Base-by-base conservation (phyloP, 208 protist genomes). In the Blechomonas ayalai region DNA sequence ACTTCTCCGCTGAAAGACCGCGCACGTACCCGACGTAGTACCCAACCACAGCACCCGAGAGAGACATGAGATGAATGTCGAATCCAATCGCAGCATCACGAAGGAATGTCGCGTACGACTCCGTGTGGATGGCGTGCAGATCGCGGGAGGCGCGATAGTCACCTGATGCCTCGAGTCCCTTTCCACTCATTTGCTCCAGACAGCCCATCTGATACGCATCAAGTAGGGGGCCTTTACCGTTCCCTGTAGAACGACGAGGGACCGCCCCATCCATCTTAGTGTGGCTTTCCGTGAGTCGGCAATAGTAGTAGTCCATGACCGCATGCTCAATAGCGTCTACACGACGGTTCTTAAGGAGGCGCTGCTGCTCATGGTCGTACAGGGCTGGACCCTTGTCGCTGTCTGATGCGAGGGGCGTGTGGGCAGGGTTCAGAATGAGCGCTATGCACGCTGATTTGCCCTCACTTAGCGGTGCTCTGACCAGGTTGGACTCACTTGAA, bases 1-100 rank as follows among this genome's bases (percentile, higher is more conserved):
- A 86, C 42, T 47, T 57, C 48, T 81, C 63, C 36, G 59, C 41
- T 4, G 57, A 45, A 4, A 46, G 34, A 2, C 78, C 75, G 32
- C 67, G 64, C 35, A 87, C 47, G 47, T 79, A 56, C 16, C 56
- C 72, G 1, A 90, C 31, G 57, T 87, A 86, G 62, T 83, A 90
- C 8, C 82, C 82, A 2, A 80, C 70, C 4, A 49, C 61, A 1
- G 60, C 82, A 8, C 74, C 82, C 18, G 71, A 71, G 8, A 87
- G 48, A 8, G 71, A 59, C 82, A 90, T 86, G 34, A 87, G 32
- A 20, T 78, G 66, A 16, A 90, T 80, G 52, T 90, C 82, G 25
- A 87, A 58, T 10, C 77, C 74, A 51, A 90, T 80, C 8, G 66
- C 73, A 2, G 63, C 70, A 41, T 74, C 67, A 1, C 57, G 60